Evolutionary conservation across 2,329 filamentous ascomycete genomes (phyloP).

Genomic region (Stachybotrys chartarum): DNA sequence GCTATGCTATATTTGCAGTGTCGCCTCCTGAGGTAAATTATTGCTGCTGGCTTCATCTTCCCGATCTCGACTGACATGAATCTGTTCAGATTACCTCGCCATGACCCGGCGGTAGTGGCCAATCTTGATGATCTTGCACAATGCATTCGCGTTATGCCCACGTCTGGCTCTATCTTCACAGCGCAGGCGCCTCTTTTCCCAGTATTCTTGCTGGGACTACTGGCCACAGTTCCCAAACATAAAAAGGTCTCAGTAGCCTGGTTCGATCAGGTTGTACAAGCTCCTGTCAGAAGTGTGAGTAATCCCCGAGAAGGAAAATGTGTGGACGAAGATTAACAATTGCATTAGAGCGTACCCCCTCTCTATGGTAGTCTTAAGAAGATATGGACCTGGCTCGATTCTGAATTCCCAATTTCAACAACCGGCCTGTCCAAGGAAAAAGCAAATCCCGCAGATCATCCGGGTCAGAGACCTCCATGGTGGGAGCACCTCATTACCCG

Average conservation of each 20-base stretch:
- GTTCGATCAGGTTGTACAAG: constrained; percentile 28
- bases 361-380: constrained; percentile 23
- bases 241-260: constrained; percentile 20
- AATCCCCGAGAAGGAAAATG: not conserved
- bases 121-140: constrained; percentile 24
- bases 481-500: constrained; percentile 30
- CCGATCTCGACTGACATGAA: too few species aligned
- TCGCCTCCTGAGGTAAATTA: constrained; percentile 24
- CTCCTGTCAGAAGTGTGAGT: constrained; percentile 32
- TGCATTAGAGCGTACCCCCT: constrained; percentile 30
- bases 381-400: constrained; percentile 28
- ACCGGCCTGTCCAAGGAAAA: constrained; percentile 7
- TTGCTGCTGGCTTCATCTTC: too few species aligned
- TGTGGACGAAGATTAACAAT: constrained; percentile 3
- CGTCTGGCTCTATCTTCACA: constrained; percentile 30
- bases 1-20: constrained; percentile 31
- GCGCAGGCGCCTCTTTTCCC: constrained; percentile 34
- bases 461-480: constrained; percentile 23
- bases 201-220: constrained; percentile 31
- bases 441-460: constrained; percentile 11
- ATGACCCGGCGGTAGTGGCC: constrained; percentile 24
- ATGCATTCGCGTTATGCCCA: constrained; percentile 33
- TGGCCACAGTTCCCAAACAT: constrained; percentile 22
- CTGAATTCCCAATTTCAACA: constrained; percentile 12
- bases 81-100: constrained; percentile 24